Evolutionary conservation across 164 flowering plant species (phyloP).

Genomic region (Nymphaea thermarum): DNA sequence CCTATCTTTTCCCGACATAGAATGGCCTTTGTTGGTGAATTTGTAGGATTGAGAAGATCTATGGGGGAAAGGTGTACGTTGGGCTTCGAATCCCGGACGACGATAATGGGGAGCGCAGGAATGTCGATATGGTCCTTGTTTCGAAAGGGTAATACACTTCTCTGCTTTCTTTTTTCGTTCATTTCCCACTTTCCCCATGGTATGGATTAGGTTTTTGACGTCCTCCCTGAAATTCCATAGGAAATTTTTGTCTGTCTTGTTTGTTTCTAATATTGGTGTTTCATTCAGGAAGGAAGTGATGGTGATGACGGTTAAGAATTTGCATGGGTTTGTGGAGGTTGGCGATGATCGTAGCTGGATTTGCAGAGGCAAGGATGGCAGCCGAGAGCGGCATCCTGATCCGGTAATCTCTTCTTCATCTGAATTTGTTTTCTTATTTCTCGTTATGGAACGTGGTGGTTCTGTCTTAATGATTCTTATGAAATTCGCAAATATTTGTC

Average conservation of each 20-base stretch:
- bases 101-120: conserved; percentile 52
- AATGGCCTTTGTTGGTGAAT: background rate
- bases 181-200: no score
- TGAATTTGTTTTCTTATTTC: background rate
- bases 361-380: conserved; percentile 22
- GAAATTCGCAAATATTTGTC: background rate
- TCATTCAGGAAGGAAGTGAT: conserved; percentile 35
- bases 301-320: conserved; percentile 61
- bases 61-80: conserved; percentile 65
- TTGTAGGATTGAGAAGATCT: conserved; percentile 60
- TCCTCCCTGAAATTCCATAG: background rate
- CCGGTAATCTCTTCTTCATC: conserved; percentile 42
- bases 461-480: background rate
- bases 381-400: conserved; percentile 37
- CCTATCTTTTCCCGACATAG: background rate
- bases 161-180: background rate
- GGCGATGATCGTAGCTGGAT: conserved; percentile 68
- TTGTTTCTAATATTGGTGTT: background rate
- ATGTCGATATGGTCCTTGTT: conserved; percentile 64
- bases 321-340: conserved; percentile 42
- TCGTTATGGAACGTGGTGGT: background rate
- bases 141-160: conserved; percentile 23
- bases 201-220: no score
- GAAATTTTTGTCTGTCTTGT: background rate
- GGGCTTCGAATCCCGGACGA: conserved; percentile 89